Evolutionary conservation across 495 filamentous ascomycete genomes (phyloP), one percentile per base, ranked within the genome.

Genomic region (Daldinia bambusicola): DNA sequence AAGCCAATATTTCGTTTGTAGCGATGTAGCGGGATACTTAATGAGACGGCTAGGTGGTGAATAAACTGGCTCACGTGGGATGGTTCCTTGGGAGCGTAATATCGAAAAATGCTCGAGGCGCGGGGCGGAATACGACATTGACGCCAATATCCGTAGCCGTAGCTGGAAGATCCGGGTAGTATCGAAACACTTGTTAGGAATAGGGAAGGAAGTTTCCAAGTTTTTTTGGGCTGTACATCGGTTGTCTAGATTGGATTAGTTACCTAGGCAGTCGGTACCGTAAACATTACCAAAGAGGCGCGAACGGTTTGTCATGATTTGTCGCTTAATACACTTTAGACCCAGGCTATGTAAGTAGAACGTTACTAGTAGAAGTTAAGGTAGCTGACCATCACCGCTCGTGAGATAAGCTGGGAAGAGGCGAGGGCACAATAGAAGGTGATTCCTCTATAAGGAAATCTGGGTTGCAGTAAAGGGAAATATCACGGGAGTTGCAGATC

Each of bases 391-490:
- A 18, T 22, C 60, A 40, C 38, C 41, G 55, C 3, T 72, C 50
- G 64, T 55, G 63, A 72, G 60, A 63, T 72, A 55, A 55, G 58
- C 67, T 58, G 58, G 58, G 61, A 61, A 63, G 9, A 37, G 31
- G 63, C 36, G 30, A 63, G 59, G 16, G 38, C 43, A 9, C 50
- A 50, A 31, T 20, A 20, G 53, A 69, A 41, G 41, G 40, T 0
- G 51, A 56, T 51, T 70, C 37, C 63, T 71, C 34, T 63, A 63
- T 55, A 52, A 58, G 55, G 55, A 63, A 63, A 53, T 64, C 63
- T 72, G 55, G 69, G 69, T 72, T 37, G 64, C 60, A 73, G 58
- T 73, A 55, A 62, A 73, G 41, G 66, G 61, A 61, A 69, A 69
- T 72, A 72, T 72, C 69, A 55, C 64, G 69, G 64, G 63, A 71